These are phyloP conservation scores for Colletotrichum camelliae DNA, from an alignment of 2,329 filamentous ascomycete species.

Conservation along the genomic window DNA sequence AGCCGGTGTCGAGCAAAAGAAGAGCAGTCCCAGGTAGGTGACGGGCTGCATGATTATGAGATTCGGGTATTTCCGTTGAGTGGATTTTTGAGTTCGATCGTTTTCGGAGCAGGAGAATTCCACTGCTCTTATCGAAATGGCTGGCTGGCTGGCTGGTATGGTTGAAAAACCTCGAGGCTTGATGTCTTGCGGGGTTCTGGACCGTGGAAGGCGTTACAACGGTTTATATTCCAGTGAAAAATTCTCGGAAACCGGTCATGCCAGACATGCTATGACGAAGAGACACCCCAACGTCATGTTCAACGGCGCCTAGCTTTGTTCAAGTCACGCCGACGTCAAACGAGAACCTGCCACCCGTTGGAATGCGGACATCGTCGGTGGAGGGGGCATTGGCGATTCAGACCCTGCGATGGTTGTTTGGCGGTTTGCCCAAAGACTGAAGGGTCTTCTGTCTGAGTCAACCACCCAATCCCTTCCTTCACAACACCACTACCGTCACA, in stretches of 20 bases:
- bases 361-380: not conserved
- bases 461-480: conserved; percentile 5
- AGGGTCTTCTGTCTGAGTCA: conserved; percentile 9
- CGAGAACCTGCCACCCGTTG: conserved; percentile 4
- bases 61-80: not conserved
- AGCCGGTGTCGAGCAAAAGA: not conserved
- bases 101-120: not conserved
- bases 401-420: conserved; percentile 8
- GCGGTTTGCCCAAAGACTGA: not conserved
- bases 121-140: not conserved
- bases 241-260: not conserved
- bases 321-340: not conserved
- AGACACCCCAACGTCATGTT: conserved; percentile 1
- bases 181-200: not conserved
- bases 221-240: not conserved
- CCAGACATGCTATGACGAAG: conserved; percentile 3
- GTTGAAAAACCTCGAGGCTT: not conserved
- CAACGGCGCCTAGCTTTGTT: not conserved
- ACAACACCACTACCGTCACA: not conserved
- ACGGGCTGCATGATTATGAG: conserved; percentile 6
- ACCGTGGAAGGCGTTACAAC: not conserved
- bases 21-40: not conserved
- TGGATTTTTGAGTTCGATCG: not conserved
- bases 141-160: not conserved
- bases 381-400: not conserved